Conservation (phyloP, 148 eudicot genomes). For the Tetragonia tetragonoides region DNA sequence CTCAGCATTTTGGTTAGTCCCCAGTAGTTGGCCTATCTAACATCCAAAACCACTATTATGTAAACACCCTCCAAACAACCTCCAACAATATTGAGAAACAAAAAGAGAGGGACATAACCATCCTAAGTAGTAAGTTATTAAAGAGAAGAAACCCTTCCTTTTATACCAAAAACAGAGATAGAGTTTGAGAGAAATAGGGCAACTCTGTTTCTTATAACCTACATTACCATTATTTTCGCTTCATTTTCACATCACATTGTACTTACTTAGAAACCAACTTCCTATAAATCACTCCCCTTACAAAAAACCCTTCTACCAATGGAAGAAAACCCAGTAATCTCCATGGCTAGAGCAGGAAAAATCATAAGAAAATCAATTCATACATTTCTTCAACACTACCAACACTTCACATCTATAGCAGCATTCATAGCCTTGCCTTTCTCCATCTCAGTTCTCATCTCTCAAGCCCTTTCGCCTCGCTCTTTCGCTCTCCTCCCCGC, state of each 20-base stretch:
- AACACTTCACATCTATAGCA: slow-evolving; percentile 52
- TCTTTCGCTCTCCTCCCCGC: slow-evolving; percentile 32
- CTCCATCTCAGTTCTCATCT: slow-evolving; percentile 54
- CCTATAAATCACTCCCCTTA: slow-evolving; percentile 7
- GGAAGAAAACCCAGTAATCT: slow-evolving; percentile 25
- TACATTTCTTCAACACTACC: slow-evolving; percentile 49
- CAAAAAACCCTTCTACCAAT: not conserved
- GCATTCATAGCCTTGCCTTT: slow-evolving; percentile 59
- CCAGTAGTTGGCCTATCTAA: slow-evolving; percentile 67
- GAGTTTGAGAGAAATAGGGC: not conserved
- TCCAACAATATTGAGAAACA: slow-evolving; percentile 20
- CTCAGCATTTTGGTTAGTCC: slow-evolving; percentile 23
- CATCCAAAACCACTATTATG: slow-evolving; percentile 39
- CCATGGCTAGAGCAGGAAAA: slow-evolving; percentile 42
- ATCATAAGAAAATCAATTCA: slow-evolving; percentile 59
- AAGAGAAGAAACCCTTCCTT: slow-evolving; percentile 2
- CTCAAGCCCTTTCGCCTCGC: slow-evolving; percentile 45
- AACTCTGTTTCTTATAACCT: not conserved
- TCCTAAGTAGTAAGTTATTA: not conserved
- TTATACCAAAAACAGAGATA: not conserved
- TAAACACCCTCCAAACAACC: slow-evolving; percentile 51
- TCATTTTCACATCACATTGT: slow-evolving; percentile 20
- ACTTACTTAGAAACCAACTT: not conserved
- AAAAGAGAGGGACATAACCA: slow-evolving; percentile 4
- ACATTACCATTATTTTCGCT: slow-evolving; percentile 19